Evolutionary conservation across 2,329 filamentous ascomycete species (phyloP).

Genomic region (Beauveria sp.): DNA sequence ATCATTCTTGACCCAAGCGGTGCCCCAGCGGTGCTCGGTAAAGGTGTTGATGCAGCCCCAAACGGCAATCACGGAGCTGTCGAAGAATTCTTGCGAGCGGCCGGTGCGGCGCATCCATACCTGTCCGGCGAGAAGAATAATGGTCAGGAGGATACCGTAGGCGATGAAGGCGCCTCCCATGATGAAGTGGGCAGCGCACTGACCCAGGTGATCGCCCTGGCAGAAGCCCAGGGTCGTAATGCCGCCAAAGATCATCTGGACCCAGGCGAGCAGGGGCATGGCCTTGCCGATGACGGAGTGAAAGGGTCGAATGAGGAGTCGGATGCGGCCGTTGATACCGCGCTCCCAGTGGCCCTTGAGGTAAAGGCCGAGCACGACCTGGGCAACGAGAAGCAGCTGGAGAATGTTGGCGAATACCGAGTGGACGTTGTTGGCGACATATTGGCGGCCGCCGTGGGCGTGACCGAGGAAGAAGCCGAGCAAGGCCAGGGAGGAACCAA

Average conservation of each 20-base stretch:
- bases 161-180: conserved; percentile 97
- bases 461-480: conserved; percentile 89
- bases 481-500: conserved; percentile 68
- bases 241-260: conserved; percentile 92
- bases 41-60: conserved; percentile 99
- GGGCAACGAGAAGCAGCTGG: conserved; percentile 69
- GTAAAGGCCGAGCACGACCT: conserved; percentile 77
- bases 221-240: conserved; percentile 92
- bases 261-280: conserved; percentile 81
- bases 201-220: conserved; percentile 80
- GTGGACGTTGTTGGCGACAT: conserved; percentile 68
- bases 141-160: conserved; percentile 81
- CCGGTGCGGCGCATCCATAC: conserved; percentile 75
- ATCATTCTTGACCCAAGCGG: conserved; percentile 83
- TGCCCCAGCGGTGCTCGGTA: conserved; percentile 92
- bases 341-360: conserved; percentile 82
- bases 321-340: conserved; percentile 72
- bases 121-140: conserved; percentile 83
- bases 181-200: conserved; percentile 95
- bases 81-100: conserved; percentile 93
- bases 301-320: conserved; percentile 60
- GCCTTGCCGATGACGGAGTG: conserved; percentile 81
- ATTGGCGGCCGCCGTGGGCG: conserved; percentile 80
- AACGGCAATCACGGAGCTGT: conserved; percentile 79
- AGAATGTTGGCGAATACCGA: conserved; percentile 70